Percentiles rank a stretch among this genome's conserved stretches.
Evolutionary conservation across 768 basidiomycete genomes (phyloP).

Genomic region (Xanthoconium stramineum): DNA sequence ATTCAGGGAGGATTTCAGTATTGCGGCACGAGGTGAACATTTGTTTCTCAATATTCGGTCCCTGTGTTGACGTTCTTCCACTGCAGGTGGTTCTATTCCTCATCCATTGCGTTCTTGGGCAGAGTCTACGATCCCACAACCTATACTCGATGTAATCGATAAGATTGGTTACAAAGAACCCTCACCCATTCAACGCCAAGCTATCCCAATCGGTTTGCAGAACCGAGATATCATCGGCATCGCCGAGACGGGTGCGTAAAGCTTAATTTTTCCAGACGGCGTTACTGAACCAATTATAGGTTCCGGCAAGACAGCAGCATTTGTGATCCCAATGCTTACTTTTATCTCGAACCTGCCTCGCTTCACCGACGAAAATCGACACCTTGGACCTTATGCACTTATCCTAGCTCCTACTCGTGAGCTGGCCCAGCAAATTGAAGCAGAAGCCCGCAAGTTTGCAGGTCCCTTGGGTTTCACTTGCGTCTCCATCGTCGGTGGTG

Average conservation of each 20-base stretch:
- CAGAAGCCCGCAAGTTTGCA: conserved; percentile 90
- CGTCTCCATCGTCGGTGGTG: conserved; percentile 98
- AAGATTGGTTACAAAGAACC: conserved; percentile 96
- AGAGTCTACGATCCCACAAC: conserved; percentile 79
- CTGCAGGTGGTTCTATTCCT: conserved; percentile 84
- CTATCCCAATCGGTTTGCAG: conserved; percentile 97
- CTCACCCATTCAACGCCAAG: conserved; percentile 94
- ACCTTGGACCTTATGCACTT: conserved; percentile 89
- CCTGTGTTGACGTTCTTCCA: not conserved
- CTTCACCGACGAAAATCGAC: conserved; percentile 89
- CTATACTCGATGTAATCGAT: conserved; percentile 81
- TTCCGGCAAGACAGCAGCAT: conserved; percentile 98
- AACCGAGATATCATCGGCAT: conserved; percentile 98
- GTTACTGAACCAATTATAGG: conserved; percentile 43
- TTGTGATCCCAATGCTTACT: conserved; percentile 95
- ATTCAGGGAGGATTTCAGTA: conserved; percentile 97
- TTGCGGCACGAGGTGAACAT: conserved; percentile 77
- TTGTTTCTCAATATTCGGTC: not conserved
- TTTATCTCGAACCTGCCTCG: conserved; percentile 87
- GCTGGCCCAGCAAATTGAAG: conserved; percentile 95
- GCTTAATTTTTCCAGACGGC: not conserved
- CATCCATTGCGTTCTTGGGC: conserved; percentile 90
- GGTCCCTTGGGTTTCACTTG: conserved; percentile 85
- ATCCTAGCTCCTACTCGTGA: conserved; percentile 98
- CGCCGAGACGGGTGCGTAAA: conserved; percentile 84